Evolutionary conservation across 192 early-diverging fungal genomes (phyloP), one percentile per base, ranked within the genome.

Genomic region (Podila epigama): DNA sequence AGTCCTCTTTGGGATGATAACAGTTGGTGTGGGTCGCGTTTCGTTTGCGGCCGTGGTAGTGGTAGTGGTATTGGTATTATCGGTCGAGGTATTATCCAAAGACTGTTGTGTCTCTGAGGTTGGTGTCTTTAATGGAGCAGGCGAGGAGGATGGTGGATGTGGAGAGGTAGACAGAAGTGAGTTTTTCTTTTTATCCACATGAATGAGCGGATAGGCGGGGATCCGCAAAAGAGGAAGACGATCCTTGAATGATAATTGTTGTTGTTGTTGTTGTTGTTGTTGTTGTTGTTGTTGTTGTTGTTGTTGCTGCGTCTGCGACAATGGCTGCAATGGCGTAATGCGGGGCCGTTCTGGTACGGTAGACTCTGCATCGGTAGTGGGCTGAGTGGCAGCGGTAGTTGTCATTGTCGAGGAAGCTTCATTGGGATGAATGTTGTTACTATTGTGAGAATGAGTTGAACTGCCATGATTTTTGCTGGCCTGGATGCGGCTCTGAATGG

Each of bases 1-100:
- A 2, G 64, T 75, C 6, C 60, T 51, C 51, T 75, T 75, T 2
- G 71, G 71, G 42, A 67, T 35, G 35, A 67, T 63, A 5, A 67
- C 54, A 2, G 56, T 67, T 6, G 59, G 65, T 3, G 54, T 35
- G 9, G 51, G 51, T n/a, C 41, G 58, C 15, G 50, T 15, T 28
- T 22, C 12, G n/a, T n/a, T n/a, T n/a, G n/a, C n/a, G n/a, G n/a
- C n/a, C n/a, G n/a, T n/a, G n/a, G n/a, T n/a, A n/a, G n/a, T n/a
- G n/a, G n/a, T 25, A n/a, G 42, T 33, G 16, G 31, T 12, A 41
- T 27, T 13, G 41, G 27, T 22, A 1, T 68, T 11, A 18, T 11
- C 33, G 2, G n/a, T 2, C 34, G 29, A 39, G 15, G 20, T n/a
- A 12, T 37, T 42, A 25, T 68, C 29, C 27, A 39, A 5, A 48